Conservation (phyloP, 2,329 filamentous ascomycete genomes). For the Aspergillus sergii region DNA sequence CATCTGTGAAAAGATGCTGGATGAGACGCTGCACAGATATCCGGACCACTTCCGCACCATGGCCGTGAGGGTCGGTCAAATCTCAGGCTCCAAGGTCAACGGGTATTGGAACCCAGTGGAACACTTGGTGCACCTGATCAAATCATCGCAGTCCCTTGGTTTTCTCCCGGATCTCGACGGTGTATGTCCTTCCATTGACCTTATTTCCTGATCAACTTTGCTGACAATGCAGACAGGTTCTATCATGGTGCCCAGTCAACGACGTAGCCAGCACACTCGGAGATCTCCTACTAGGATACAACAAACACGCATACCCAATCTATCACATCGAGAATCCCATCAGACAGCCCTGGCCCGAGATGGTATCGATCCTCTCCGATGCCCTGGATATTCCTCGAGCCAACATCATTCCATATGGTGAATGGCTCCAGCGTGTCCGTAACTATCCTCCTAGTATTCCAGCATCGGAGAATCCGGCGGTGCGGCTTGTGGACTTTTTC, state of each 20-base stretch:
- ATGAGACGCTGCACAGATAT: slow-evolving; percentile 49
- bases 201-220: not conserved
- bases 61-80: slow-evolving; percentile 54
- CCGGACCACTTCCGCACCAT: slow-evolving; percentile 47
- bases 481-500: slow-evolving; percentile 33
- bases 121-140: slow-evolving; percentile 54
- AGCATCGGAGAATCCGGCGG: slow-evolving; percentile 31
- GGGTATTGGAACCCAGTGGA: slow-evolving; percentile 60
- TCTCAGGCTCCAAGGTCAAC: slow-evolving; percentile 52
- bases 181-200: not conserved
- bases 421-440: slow-evolving; percentile 44
- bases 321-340: slow-evolving; percentile 53
- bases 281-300: slow-evolving; percentile 33
- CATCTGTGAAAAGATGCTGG: slow-evolving; percentile 54
- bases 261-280: slow-evolving; percentile 36
- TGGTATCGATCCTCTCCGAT: slow-evolving; percentile 36
- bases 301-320: slow-evolving; percentile 30
- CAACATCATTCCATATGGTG: slow-evolving; percentile 39
- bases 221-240: not conserved
- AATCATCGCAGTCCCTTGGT: slow-evolving; percentile 51
- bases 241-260: slow-evolving; percentile 54
- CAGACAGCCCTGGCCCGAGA: slow-evolving; percentile 45
- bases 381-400: slow-evolving; percentile 34
- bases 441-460: slow-evolving; percentile 4
- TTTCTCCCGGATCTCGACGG: slow-evolving; percentile 48